Base-by-base conservation (phyloP, 306 rosid genomes). In the Morella rubra region DNA sequence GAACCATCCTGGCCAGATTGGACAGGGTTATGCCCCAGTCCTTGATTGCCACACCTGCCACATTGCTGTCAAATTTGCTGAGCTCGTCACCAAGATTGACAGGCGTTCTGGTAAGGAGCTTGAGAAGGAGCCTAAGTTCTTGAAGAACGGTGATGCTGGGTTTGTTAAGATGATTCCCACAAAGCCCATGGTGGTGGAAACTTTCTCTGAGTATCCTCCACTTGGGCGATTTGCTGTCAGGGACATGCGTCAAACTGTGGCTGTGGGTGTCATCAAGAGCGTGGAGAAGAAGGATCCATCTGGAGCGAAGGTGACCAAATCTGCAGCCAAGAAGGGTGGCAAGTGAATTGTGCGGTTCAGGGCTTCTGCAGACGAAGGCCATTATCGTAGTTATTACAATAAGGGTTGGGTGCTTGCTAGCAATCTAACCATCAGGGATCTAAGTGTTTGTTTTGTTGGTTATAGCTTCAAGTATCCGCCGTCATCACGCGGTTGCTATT, bases 1-100 rank as follows among this genome's bases (percentile, higher is more conserved):
- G 98, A 93, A 93, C 67, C 98, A 93, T 73, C 98, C 98, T 19
- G 98, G 98, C 0, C 98, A 91, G 84, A 93, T 93, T 51, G 98
- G 98, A 55, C 85, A 89, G 9, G 98, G 98, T 4, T 93, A 91
- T 37, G 98, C 98, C 12, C 98, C 98, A 0, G 98, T 93, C 15
- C 93, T 93, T 1, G 98, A 93, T 37, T 93, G 97, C 86, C 97
- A 92, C 74, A 92, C 97, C 71, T 87, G 81, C 37, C 97, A 93
- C 87, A 93, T 93, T 80, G 97, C 97, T 5, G 97, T 93, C 10
- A 93, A 93, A 80, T 93, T 93, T 76, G 52, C 85, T 6, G 94
- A 93, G 81, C 74, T 93, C 15, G 3, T 90, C 70, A 93, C 97
- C 81, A 93, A 93, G 93, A 93, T 93, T 59, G 97, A 93, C 80